phyloP scores from a whole-genome alignment of 2,329 filamentous ascomycete genomes.

The Exophiala oligosperma region DNA sequence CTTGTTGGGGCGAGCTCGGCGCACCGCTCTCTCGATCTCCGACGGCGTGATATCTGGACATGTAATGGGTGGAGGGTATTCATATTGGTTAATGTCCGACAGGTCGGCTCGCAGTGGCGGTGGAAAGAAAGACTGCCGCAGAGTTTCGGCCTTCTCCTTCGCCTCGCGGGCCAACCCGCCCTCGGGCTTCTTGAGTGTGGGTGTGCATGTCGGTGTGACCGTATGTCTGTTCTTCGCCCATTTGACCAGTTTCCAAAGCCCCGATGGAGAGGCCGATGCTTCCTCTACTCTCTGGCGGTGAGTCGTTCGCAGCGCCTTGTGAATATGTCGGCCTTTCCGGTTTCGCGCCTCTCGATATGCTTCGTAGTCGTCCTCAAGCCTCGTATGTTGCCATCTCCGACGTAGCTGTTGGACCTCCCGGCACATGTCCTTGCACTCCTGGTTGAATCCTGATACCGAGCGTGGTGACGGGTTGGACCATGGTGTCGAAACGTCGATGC shows the following conservation, averaged over 20 bases:
- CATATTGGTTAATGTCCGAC: not conserved
- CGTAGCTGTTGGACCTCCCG: not conserved
- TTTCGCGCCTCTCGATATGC: conserved; percentile 27
- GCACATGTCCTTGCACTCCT: conserved; percentile 25
- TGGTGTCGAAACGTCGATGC: conserved; percentile 30
- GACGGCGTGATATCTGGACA: conserved; percentile 22
- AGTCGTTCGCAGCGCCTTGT: conserved; percentile 21
- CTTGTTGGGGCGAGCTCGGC: conserved; percentile 26
- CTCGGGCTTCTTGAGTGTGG: conserved; percentile 7
- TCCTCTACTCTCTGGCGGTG: conserved; percentile 30
- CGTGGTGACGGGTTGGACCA: conserved; percentile 27
- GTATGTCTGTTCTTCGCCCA: conserved; percentile 31
- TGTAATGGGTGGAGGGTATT: not conserved
- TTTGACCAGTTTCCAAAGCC: conserved; percentile 30
- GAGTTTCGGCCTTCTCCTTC: conserved; percentile 14
- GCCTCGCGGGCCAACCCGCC: conserved; percentile 1
- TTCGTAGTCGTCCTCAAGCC: conserved; percentile 6
- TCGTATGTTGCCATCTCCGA: conserved; percentile 1
- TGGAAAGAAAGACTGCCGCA: conserved; percentile 27
- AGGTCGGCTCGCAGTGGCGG: not conserved
- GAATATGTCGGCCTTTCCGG: conserved; percentile 29
- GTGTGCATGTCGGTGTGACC: conserved; percentile 16
- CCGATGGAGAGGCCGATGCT: conserved; percentile 24
- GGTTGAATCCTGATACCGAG: conserved; percentile 29
- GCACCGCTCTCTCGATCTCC: conserved; percentile 28